Evolutionary conservation across 352 stramenopile species (phyloP), one percentile per base, ranked within the genome.

Genomic region (Phytophthora syringae): DNA sequence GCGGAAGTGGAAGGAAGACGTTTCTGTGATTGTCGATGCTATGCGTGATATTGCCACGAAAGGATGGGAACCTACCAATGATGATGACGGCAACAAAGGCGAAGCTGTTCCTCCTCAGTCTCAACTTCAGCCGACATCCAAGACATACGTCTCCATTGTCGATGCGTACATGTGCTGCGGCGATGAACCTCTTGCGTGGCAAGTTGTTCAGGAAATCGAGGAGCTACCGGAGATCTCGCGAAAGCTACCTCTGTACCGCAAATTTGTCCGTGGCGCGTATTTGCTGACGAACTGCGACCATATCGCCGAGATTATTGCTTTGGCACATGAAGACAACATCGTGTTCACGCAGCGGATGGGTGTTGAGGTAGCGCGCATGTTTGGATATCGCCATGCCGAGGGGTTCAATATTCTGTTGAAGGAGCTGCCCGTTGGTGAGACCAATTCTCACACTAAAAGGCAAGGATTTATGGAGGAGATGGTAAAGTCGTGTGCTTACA

Each of bases 1-100:
- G 64, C 75, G 85, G 6, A 93, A 93, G 53, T 93, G 85, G 85
- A 91, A 89, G 39, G 77, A 93, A 28, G 79, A 90, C 45, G 69
- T 93, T 11, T 58, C 57, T 3, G 62, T 88, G 16, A 87, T 90
- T 65, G 60, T 91, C 18, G 58, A 86, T 11, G 77, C 76, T 1
- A 91, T 93, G 79, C 61, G 67, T 5, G 36, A 73, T 15, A 44
- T 93, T 10, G 75, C 78, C 5, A 66, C 77, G 0, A 70, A 77
- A 34, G 80, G 82, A 1, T 90, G 82, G 77, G 24, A 73, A 21
- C 22, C 39, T 28, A 27, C 27, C 11, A 60, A 12, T 3, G 52
- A 55, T 15, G 59, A 62, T 7, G 30, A 68, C 0, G 40, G 2
- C 20, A 28, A 15, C 30, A 47, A 44, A 27, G 18, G 10, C 10